A percentile compares a stretch with the other conserved stretches of the same genome.
These are phyloP conservation scores for Thamnidium elegans DNA, from an alignment of 192 early-diverging fungal genomes.

Conservation along the genomic window DNA sequence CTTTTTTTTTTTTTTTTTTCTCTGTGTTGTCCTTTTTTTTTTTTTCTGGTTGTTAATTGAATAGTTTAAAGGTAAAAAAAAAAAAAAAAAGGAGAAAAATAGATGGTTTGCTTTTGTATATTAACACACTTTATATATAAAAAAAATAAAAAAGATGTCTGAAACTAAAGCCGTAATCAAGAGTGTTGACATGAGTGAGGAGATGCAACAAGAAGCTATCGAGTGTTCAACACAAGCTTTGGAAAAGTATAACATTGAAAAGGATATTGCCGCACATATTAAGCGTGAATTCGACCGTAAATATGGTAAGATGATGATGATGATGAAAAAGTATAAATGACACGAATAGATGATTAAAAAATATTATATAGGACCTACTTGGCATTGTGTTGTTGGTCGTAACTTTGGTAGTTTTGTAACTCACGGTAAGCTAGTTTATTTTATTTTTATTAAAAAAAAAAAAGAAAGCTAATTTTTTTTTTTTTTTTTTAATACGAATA, in stretches of 20 bases:
- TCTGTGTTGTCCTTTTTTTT: too few species aligned
- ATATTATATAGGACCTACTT: conserved; percentile 67
- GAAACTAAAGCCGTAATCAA: conserved; percentile 91
- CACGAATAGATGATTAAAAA: background rate
- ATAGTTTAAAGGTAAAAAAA: too few species aligned
- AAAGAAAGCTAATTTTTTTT: background rate
- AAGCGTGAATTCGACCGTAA: conserved; percentile 99
- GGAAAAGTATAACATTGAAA: conserved; percentile 94
- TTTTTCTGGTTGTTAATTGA: too few species aligned
- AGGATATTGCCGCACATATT: conserved; percentile 97
- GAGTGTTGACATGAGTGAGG: conserved; percentile 97
- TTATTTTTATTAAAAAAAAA: background rate
- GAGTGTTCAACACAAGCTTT: conserved; percentile 84
- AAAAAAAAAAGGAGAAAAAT: too few species aligned
- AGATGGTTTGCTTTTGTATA: too few species aligned
- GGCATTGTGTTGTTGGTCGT: conserved; percentile 98
- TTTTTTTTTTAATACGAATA: background rate
- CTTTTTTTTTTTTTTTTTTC: too few species aligned
- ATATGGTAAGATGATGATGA: conserved; percentile 53
- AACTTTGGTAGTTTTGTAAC: conserved; percentile 99
- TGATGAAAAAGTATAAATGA: background rate
- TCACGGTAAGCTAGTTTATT: conserved; percentile 60
- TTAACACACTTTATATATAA: too few species aligned
- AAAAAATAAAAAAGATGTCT: conserved; percentile 49
- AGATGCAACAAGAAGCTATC: conserved; percentile 91